Conservation (phyloP, 176 grass and related monocot species). For the Phoenix roebelenii region DNA sequence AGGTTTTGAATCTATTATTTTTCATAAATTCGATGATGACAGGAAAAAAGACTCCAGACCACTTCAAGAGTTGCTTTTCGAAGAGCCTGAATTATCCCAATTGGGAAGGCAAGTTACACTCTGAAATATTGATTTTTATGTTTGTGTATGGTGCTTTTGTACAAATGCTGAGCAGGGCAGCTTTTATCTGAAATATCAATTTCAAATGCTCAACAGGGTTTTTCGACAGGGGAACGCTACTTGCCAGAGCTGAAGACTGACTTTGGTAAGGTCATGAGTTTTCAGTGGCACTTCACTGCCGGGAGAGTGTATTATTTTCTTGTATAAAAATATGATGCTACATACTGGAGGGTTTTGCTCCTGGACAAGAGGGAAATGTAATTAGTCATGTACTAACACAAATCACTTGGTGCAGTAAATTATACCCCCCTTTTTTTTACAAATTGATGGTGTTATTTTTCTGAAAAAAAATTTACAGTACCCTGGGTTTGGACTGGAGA, state of each 20-base stretch:
- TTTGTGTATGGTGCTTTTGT: neutral
- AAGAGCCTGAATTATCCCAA: slow-evolving; percentile 64
- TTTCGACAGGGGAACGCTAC: neutral
- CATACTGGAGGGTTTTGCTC: too few relatives aligned
- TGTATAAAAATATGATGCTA: too few relatives aligned
- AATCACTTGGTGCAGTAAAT: too few relatives aligned
- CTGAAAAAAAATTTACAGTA: too few relatives aligned
- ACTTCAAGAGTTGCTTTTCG: slow-evolving; percentile 72
- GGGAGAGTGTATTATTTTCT: too few relatives aligned
- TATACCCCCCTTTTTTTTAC: too few relatives aligned
- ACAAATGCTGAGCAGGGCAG: neutral
- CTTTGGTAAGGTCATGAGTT: too few relatives aligned
- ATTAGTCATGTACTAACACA: too few relatives aligned
- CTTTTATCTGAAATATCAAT: neutral
- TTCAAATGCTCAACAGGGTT: neutral
- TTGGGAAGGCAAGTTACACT: slow-evolving; percentile 40
- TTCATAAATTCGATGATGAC: slow-evolving; percentile 21
- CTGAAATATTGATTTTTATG: neutral
- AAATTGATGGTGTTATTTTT: too few relatives aligned
- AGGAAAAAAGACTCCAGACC: slow-evolving; percentile 27
- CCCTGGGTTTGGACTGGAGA: too few relatives aligned
- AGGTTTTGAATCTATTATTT: slow-evolving; percentile 7
- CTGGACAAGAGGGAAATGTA: too few relatives aligned
- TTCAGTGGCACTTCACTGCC: too few relatives aligned
- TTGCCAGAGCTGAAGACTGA: neutral